These are phyloP conservation scores for Raphidocelis subcapitata DNA, from an alignment of 139 green algal species.

Conservation along the genomic window DNA sequence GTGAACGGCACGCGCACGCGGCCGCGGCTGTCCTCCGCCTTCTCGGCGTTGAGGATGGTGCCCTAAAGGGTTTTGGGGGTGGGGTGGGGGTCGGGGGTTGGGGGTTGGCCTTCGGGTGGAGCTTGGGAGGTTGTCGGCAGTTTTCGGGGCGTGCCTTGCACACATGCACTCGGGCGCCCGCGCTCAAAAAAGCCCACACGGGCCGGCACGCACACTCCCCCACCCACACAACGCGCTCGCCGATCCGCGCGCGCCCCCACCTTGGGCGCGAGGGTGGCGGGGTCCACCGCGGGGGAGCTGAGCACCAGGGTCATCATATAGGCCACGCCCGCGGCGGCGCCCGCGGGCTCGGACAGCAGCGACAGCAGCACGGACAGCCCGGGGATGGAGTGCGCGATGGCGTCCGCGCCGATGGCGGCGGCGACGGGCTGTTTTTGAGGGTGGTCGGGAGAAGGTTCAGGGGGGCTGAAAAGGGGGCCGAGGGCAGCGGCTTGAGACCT, in stretches of 20 bases:
- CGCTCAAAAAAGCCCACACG: too few relatives aligned
- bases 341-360: conserved; percentile 55
- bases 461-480: conserved; percentile 4
- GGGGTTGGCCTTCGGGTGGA: too few relatives aligned
- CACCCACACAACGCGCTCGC: too few relatives aligned
- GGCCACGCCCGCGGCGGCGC: conserved; percentile 61
- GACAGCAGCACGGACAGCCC: conserved; percentile 56
- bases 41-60: conserved; percentile 66
- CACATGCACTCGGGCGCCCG: too few relatives aligned
- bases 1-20: conserved; percentile 68
- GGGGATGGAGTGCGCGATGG: conserved; percentile 59
- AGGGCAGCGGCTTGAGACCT: background rate
- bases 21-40: conserved; percentile 52
- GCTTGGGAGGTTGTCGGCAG: too few relatives aligned
- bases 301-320: conserved; percentile 76
- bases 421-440: conserved; percentile 46
- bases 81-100: too few relatives aligned
- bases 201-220: too few relatives aligned
- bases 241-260: too few relatives aligned
- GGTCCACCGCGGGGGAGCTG: conserved; percentile 51
- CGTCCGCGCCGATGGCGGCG: conserved; percentile 50
- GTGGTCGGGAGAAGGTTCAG: background rate
- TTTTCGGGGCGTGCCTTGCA: too few relatives aligned
- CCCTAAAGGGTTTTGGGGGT: too few relatives aligned
- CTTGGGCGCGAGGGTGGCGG: conserved; percentile 64